Conservation (phyloP, 1,139 yeast genomes). For the Entelexis paramagnoliae region DNA sequence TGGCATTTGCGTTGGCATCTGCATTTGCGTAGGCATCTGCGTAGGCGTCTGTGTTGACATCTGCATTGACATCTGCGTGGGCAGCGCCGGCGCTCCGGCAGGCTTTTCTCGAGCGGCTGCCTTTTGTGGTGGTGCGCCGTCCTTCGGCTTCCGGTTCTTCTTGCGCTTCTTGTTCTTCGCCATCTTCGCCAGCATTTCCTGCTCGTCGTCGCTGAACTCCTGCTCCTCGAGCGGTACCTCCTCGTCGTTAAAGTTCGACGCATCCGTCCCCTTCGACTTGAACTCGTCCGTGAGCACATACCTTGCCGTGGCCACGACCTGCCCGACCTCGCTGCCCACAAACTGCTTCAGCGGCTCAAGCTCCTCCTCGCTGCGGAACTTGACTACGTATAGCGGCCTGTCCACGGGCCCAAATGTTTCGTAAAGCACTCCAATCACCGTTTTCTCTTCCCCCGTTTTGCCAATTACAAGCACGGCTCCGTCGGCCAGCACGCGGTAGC, state of each 20-base stretch:
- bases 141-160: constrained; percentile 6
- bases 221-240: constrained; percentile 88
- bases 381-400: constrained; percentile 71
- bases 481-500: constrained; percentile 70
- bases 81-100: no score
- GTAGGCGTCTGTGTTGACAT: background rate
- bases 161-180: constrained; percentile 40
- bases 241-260: constrained; percentile 89
- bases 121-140: background rate
- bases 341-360: constrained; percentile 37
- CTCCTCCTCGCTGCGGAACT: constrained; percentile 49
- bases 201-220: constrained; percentile 90
- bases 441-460: constrained; percentile 37
- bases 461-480: constrained; percentile 64
- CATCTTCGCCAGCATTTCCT: constrained; percentile 51
- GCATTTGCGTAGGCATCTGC: background rate
- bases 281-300: constrained; percentile 68
- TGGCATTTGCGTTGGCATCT: background rate
- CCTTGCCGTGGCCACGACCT: constrained; percentile 71
- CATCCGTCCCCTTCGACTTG: constrained; percentile 80
- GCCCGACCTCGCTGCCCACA: constrained; percentile 54
- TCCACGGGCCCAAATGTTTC: constrained; percentile 89
- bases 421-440: constrained; percentile 67
- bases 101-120: background rate
- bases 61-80: background rate